Conservation (phyloP, 2,329 filamentous ascomycete species). For the Westerdykella ornata region DNA sequence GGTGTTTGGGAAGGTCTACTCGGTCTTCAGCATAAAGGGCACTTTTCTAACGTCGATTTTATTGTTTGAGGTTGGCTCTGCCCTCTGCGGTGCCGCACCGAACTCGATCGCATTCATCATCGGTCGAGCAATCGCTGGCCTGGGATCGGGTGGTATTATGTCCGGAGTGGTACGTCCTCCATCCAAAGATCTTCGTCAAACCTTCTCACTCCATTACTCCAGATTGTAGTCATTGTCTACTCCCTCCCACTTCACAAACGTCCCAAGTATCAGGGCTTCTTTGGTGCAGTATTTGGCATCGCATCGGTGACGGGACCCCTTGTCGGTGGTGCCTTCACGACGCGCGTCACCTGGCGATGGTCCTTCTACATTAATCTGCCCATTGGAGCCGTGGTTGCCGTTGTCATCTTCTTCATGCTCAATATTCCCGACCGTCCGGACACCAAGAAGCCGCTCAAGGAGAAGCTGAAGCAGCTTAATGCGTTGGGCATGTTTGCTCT, state of each 20-base stretch:
- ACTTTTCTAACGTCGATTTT: conserved; percentile 2
- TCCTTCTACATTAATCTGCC: conserved; percentile 39
- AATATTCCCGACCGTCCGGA: conserved; percentile 22
- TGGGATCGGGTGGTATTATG: conserved; percentile 9
- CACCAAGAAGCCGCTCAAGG: conserved; percentile 10
- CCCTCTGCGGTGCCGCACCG: conserved; percentile 14
- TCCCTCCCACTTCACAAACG: conserved; percentile 29
- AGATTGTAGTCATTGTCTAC: neutral
- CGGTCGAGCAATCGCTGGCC: conserved; percentile 16
- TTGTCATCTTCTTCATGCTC: conserved; percentile 1
- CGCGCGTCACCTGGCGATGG: conserved; percentile 12
- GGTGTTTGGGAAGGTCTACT: conserved; percentile 37
- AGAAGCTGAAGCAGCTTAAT: conserved; percentile 31
- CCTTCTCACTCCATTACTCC: neutral
- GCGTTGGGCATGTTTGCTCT: conserved; percentile 9
- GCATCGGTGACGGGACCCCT: conserved; percentile 34
- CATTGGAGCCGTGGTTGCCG: conserved; percentile 15
- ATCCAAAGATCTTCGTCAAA: too few relatives aligned
- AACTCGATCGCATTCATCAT: conserved; percentile 12
- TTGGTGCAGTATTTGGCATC: conserved; percentile 22
- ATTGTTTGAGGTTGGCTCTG: conserved; percentile 17
- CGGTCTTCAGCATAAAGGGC: conserved; percentile 40
- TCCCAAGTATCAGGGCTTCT: conserved; percentile 28
- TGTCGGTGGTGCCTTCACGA: conserved; percentile 15
- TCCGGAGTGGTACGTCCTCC: neutral